Evolutionary conservation across 2,329 filamentous ascomycete species (phyloP).

Genomic region (Fusarium camptoceras): DNA sequence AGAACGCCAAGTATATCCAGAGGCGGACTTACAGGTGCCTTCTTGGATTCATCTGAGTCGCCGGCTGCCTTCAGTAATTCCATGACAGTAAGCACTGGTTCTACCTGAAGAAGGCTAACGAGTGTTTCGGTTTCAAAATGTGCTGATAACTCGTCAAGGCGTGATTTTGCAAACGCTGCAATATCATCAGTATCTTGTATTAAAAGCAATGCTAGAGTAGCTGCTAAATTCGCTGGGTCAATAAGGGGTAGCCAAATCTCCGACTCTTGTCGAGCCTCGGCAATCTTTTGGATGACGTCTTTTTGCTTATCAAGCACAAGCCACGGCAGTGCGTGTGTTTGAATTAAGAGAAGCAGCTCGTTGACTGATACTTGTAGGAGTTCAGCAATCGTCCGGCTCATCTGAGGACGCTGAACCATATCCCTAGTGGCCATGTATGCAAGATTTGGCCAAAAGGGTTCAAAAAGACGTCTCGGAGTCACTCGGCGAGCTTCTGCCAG

Average conservation of each 20-base stretch:
- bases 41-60: constrained; percentile 70
- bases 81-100: constrained; percentile 80
- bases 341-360: constrained; percentile 79
- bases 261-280: constrained; percentile 77
- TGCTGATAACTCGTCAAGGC: constrained; percentile 75
- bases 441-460: constrained; percentile 89
- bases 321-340: constrained; percentile 85
- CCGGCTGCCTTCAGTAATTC: constrained; percentile 85
- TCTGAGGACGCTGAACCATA: constrained; percentile 82
- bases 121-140: constrained; percentile 76
- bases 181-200: constrained; percentile 67
- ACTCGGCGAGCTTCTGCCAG: constrained; percentile 74
- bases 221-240: constrained; percentile 67
- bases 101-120: constrained; percentile 75
- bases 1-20: not conserved
- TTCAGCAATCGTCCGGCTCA: constrained; percentile 83
- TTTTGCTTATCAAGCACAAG: constrained; percentile 82
- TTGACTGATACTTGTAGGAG: constrained; percentile 80
- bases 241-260: constrained; percentile 69
- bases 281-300: constrained; percentile 84
- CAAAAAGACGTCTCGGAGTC: constrained; percentile 76
- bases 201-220: constrained; percentile 69
- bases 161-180: constrained; percentile 74
- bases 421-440: constrained; percentile 87
- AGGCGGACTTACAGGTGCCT: constrained; percentile 63